Evolutionary conservation across 2,329 filamentous ascomycete genomes (phyloP).

Genomic region (Scleromitrula shiraiana): DNA sequence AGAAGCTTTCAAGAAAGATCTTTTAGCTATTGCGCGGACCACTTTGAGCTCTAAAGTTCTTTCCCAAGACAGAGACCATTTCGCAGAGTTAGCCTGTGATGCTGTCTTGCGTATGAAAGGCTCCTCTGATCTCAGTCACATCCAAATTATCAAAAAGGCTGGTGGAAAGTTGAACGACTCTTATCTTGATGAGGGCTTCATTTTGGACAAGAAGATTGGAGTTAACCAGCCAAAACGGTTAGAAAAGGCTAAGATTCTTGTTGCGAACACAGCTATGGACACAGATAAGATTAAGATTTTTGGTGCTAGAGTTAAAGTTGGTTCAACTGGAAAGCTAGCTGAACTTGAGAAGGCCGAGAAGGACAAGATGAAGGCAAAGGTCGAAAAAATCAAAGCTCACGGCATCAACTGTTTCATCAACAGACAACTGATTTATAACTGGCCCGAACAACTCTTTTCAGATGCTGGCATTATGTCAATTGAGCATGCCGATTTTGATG

Average conservation of each 20-base stretch:
- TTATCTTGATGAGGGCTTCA: slow-evolving; percentile 96
- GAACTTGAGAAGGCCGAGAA: slow-evolving; percentile 96
- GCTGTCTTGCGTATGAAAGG: slow-evolving; percentile 85
- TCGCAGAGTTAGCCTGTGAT: slow-evolving; percentile 81
- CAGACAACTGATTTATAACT: slow-evolving; percentile 98
- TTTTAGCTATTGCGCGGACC: slow-evolving; percentile 84
- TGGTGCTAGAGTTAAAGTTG: slow-evolving; percentile 91
- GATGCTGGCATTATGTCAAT: slow-evolving; percentile 98
- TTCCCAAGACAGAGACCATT: slow-evolving; percentile 87
- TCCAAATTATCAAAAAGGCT: slow-evolving; percentile 99
- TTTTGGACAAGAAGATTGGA: slow-evolving; percentile 97
- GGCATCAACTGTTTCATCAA: slow-evolving; percentile 99
- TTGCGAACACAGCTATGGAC: slow-evolving; percentile 98
- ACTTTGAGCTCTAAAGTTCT: slow-evolving; percentile 97
- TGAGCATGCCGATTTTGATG: slow-evolving; percentile 98
- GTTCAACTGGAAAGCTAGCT: slow-evolving; percentile 92
- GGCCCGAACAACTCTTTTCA: slow-evolving; percentile 97
- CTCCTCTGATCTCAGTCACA: slow-evolving; percentile 90
- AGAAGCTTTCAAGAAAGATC: slow-evolving; percentile 79
- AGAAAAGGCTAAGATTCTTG: slow-evolving; percentile 96
- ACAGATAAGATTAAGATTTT: slow-evolving; percentile 99
- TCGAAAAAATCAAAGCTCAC: slow-evolving; percentile 96
- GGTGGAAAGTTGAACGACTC: slow-evolving; percentile 96
- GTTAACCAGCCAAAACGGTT: slow-evolving; percentile 97
- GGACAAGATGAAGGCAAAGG: slow-evolving; percentile 99